Evolutionary conservation across 2,329 filamentous ascomycete species (phyloP), one percentile per base, ranked within the genome.

Genomic region (Xylogone sp.): DNA sequence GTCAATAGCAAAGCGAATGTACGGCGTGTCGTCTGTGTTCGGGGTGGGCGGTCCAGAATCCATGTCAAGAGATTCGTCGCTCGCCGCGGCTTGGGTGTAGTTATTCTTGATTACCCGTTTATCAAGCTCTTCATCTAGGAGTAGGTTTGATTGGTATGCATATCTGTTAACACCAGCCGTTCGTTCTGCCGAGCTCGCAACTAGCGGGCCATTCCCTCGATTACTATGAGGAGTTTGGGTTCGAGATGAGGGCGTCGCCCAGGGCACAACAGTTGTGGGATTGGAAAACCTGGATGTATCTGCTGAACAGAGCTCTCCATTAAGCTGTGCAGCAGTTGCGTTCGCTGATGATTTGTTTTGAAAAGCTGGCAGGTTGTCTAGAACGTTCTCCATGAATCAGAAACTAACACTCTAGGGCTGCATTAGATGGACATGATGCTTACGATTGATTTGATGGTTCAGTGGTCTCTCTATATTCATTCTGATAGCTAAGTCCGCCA

Each of bases 1-100:
- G 53, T 94, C 87, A 55, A 96, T 81, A 42, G 91, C 91, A 66
- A 93, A 93, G 55, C 86, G 87, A 56, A 96, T 88, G 67, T 91
- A 94, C 0, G 89, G 89, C 7, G 83, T 86, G 61, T 94, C 87
- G 62, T 95, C 90, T 39, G 90, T 75, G 9, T 86, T 89, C 9
- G 87, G 89, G 0, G 88, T 91, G 2, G 75, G 72, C 18, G 73
- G 69, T 44, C 71, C 71, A 18, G 47, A 49, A 21, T 48, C 45
- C 20, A 48, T 29, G 21, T 39, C 34, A 5, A 39, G 34, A 16
- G 34, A 39, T 16, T 39, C 13, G 12, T 39, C 34, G n/a, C 34
- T 39, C 5, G 34, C 13, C 34, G 34, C n/a, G 5, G 34, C 34
- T 16, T 39, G 12, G 13, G 12, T 39, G n/a, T 18, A 16, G n/a